phyloP scores from a whole-genome alignment of 345 rosid species.

The Eucalyptus erythrocorys region DNA sequence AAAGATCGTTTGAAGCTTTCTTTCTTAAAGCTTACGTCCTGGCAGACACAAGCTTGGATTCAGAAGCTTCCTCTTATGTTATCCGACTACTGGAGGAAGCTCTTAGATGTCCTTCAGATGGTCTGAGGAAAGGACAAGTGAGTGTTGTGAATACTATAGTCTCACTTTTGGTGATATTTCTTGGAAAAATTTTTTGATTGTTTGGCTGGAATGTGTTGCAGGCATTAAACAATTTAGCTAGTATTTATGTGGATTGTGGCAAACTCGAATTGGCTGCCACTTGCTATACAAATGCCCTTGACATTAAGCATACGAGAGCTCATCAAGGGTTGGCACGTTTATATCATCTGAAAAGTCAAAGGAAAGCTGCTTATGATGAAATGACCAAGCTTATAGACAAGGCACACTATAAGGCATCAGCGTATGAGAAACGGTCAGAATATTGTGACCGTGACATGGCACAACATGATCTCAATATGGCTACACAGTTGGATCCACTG shows the following conservation, averaged over 20 bases:
- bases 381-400: slow-evolving; percentile 84
- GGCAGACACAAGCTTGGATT: slow-evolving; percentile 63
- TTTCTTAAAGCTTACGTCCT: slow-evolving; percentile 83
- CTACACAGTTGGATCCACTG: slow-evolving; percentile 72
- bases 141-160: background rate
- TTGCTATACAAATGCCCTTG: slow-evolving; percentile 74
- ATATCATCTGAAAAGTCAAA: slow-evolving; percentile 47
- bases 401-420: slow-evolving; percentile 63
- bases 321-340: slow-evolving; percentile 97
- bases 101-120: slow-evolving; percentile 91
- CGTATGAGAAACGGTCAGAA: slow-evolving; percentile 90
- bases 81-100: slow-evolving; percentile 84
- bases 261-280: slow-evolving; percentile 68
- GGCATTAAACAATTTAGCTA: slow-evolving; percentile 93
- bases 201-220: slow-evolving; percentile 7
- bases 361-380: slow-evolving; percentile 76
- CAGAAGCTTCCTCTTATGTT: slow-evolving; percentile 47
- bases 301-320: slow-evolving; percentile 87
- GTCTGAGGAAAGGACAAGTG: slow-evolving; percentile 95
- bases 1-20: slow-evolving; percentile 86
- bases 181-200: background rate
- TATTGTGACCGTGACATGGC: slow-evolving; percentile 79
- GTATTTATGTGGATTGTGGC: slow-evolving; percentile 65
- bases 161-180: background rate
- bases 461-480: slow-evolving; percentile 72